Conservation (phyloP, 2,329 filamentous ascomycete genomes). For the Lachnellula arida region DNA sequence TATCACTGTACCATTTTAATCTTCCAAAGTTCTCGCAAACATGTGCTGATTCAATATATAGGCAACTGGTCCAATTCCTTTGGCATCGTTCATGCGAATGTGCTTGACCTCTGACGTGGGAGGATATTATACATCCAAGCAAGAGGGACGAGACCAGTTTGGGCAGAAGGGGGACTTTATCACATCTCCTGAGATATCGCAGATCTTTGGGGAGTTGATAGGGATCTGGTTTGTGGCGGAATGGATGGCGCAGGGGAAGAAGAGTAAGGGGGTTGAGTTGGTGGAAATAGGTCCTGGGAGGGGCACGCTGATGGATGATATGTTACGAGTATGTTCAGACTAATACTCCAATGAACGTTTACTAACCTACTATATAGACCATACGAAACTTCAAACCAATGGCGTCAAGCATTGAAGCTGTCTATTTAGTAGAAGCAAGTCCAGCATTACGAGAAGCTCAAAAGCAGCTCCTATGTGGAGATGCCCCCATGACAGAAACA, state of each 20-base stretch:
- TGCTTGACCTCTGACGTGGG: constrained; percentile 86
- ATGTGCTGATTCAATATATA: constrained; percentile 37
- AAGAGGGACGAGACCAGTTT: constrained; percentile 74
- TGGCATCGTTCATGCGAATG: constrained; percentile 97
- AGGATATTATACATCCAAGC: constrained; percentile 84
- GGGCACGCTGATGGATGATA: constrained; percentile 95
- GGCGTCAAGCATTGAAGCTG: constrained; percentile 70
- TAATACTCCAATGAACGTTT: constrained; percentile 2
- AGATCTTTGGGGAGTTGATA: constrained; percentile 91
- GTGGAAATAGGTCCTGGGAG: constrained; percentile 93
- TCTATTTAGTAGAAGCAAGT: constrained; percentile 95
- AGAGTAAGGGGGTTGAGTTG: constrained; percentile 70
- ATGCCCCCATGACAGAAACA: constrained; percentile 62
- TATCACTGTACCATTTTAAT: constrained; percentile 60
- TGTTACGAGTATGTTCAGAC: constrained; percentile 65
- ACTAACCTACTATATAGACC: constrained; percentile 50
- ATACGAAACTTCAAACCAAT: constrained; percentile 79
- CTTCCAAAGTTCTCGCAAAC: neutral
- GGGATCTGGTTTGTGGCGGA: constrained; percentile 94
- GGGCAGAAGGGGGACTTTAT: constrained; percentile 93
- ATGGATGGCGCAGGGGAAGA: constrained; percentile 87
- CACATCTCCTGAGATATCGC: constrained; percentile 95
- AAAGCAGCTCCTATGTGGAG: constrained; percentile 75
- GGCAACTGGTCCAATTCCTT: constrained; percentile 84
- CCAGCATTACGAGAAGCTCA: constrained; percentile 71